Conservation (phyloP, 2,329 filamentous ascomycete genomes). For the Nigrograna mackinnonii region DNA sequence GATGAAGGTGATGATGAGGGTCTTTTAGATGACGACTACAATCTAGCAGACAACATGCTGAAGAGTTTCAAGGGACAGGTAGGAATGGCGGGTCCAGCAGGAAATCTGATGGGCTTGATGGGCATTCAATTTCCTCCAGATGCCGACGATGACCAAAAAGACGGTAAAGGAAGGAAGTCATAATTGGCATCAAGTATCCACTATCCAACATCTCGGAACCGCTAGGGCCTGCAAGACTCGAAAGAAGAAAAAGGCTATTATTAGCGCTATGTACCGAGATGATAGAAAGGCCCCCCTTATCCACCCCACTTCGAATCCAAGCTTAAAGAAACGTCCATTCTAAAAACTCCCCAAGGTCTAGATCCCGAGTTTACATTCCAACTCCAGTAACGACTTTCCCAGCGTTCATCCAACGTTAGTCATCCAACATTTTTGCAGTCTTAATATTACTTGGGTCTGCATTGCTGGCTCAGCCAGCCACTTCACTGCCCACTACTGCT, state of each 20-base stretch:
- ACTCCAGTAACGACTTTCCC: no score
- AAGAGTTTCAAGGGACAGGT: constrained; percentile 92
- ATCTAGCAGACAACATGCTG: constrained; percentile 85
- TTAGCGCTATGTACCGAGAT: no score
- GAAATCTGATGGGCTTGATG: constrained; percentile 87
- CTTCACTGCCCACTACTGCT: background rate
- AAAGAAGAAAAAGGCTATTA: no score
- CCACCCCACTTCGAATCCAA: no score
- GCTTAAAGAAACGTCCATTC: no score
- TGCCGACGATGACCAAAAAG: constrained; percentile 58
- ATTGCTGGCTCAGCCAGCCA: background rate
- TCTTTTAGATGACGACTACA: constrained; percentile 76
- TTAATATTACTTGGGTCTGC: background rate
- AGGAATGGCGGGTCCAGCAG: constrained; percentile 81
- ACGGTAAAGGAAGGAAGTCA: background rate
- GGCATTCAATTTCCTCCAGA: constrained; percentile 81
- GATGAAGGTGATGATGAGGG: constrained; percentile 53
- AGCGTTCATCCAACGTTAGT: no score
- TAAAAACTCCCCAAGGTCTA: no score
- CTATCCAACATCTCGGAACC: background rate
- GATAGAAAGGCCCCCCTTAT: no score
- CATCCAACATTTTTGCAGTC: no score
- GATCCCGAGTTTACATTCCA: no score
- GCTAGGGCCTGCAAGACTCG: background rate
- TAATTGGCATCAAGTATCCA: background rate